Conservation (phyloP, 768 basidiomycete genomes). For the Tulasnella sp. region DNA sequence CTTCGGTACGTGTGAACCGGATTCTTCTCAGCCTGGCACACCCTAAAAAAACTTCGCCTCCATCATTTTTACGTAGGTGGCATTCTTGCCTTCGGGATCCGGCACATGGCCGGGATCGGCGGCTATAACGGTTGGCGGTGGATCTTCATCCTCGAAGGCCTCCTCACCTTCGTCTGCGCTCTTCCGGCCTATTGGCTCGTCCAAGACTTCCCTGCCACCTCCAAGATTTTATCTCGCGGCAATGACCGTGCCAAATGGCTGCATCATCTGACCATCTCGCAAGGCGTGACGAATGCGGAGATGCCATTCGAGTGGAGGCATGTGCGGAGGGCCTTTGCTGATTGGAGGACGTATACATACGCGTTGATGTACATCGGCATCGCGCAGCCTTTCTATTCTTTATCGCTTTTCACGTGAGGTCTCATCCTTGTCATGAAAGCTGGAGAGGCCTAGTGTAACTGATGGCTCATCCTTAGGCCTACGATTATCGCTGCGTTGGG, state of each 20-base stretch:
- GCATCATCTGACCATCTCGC: slow-evolving; percentile 26
- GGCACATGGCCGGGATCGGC: slow-evolving; percentile 21
- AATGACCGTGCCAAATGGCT: slow-evolving; percentile 22
- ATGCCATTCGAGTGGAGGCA: slow-evolving; percentile 20
- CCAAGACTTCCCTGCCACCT: slow-evolving; percentile 34
- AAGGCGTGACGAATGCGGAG: slow-evolving; percentile 27
- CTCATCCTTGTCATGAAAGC: no score
- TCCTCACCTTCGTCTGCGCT: slow-evolving; percentile 28
- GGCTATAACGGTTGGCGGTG: not conserved
- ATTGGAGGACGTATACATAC: slow-evolving; percentile 24
- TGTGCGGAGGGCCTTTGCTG: slow-evolving; percentile 22
- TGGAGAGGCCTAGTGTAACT: no score
- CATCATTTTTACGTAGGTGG: slow-evolving; percentile 19
- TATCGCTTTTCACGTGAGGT: slow-evolving; percentile 24
- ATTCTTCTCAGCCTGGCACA: not conserved
- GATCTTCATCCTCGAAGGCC: slow-evolving; percentile 23
- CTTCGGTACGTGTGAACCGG: not conserved
- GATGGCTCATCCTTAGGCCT: no score
- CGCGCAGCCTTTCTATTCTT: slow-evolving; percentile 31
- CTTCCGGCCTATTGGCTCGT: slow-evolving; percentile 24
- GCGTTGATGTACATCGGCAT: slow-evolving; percentile 21
- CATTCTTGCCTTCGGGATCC: slow-evolving; percentile 24
- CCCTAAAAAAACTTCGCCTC: no score
- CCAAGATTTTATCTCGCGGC: slow-evolving; percentile 24
- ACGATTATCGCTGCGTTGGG: slow-evolving; percentile 33